Conservation (phyloP, 2,329 filamentous ascomycete genomes). For the Penicillium sp. region DNA sequence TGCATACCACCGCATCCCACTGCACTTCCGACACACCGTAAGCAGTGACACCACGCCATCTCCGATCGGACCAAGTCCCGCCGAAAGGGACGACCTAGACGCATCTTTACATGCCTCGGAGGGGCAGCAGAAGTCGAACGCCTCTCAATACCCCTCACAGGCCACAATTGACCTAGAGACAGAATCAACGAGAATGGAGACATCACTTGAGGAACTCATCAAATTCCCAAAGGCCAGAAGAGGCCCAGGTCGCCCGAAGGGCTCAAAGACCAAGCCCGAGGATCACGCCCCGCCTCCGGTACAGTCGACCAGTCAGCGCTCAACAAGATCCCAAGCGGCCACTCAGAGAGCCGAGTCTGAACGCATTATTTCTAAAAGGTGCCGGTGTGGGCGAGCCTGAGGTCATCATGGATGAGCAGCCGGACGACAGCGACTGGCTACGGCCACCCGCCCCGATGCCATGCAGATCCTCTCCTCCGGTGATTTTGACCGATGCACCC, state of each 20-base stretch:
- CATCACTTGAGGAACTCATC: not conserved
- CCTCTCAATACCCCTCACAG: not conserved
- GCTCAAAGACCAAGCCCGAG: not conserved
- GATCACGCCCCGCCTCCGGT: not conserved
- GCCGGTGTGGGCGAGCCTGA: not conserved
- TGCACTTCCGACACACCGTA: too few species aligned
- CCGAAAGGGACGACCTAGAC: not conserved
- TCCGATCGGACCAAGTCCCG: too few species aligned
- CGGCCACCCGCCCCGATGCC: too few species aligned
- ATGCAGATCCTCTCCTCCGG: too few species aligned
- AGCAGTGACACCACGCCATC: too few species aligned
- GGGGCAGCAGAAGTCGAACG: too few species aligned
- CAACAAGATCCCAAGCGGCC: not conserved
- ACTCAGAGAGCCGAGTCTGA: not conserved
- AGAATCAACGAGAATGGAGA: not conserved
- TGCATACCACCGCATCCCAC: too few species aligned
- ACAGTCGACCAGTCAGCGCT: not conserved
- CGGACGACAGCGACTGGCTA: too few species aligned
- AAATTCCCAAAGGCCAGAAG: not conserved
- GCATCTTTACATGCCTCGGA: not conserved
- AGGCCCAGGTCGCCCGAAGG: not conserved
- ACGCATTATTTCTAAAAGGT: not conserved
- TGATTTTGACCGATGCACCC: too few species aligned
- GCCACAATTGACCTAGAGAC: not conserved
- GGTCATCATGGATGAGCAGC: not conserved